Evolutionary conservation across 139 green algal genomes (phyloP).

Genomic region (Chlorella vulgaris): DNA sequence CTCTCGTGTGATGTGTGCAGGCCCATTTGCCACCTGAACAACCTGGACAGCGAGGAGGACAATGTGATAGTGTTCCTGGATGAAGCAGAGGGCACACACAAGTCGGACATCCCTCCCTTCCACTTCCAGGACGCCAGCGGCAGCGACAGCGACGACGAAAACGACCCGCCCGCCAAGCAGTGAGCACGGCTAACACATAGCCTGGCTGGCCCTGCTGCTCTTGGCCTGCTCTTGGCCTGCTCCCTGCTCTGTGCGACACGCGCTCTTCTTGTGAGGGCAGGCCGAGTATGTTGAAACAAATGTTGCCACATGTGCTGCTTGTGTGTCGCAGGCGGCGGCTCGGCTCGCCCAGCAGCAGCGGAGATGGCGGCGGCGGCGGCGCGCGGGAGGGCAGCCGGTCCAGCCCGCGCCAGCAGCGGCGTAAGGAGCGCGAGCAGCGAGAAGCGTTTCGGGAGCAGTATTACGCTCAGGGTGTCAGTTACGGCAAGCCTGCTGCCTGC

Average conservation of each 20-base stretch:
- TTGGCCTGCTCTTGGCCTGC: not conserved
- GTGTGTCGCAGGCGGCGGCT: constrained; percentile 27
- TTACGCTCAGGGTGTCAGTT: constrained; percentile 50
- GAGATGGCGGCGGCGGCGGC: not conserved
- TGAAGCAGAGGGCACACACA: constrained; percentile 26
- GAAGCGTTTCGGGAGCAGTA: constrained; percentile 25
- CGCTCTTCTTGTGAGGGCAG: no score
- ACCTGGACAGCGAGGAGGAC: constrained; percentile 26
- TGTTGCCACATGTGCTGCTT: no score
- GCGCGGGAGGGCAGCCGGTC: not conserved
- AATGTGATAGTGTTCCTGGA: constrained; percentile 44
- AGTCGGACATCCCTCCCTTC: constrained; percentile 39
- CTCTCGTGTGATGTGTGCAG: no score
- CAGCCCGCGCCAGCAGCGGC: constrained; percentile 16
- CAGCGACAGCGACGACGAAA: constrained; percentile 34
- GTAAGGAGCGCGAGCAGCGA: constrained; percentile 24
- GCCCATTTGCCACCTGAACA: constrained; percentile 52
- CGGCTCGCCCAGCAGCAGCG: constrained; percentile 13
- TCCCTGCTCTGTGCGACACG: not conserved
- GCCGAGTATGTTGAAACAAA: no score
- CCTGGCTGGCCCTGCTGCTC: not conserved
- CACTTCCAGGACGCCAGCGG: constrained; percentile 47
- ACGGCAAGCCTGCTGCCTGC: constrained; percentile 75
- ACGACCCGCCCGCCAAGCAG: constrained; percentile 24
- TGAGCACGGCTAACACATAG: not conserved